Percentiles rank a stretch among this genome's conserved stretches.
Evolutionary conservation across 2,329 filamentous ascomycete genomes (phyloP).

Genomic region (Claviceps sp.): DNA sequence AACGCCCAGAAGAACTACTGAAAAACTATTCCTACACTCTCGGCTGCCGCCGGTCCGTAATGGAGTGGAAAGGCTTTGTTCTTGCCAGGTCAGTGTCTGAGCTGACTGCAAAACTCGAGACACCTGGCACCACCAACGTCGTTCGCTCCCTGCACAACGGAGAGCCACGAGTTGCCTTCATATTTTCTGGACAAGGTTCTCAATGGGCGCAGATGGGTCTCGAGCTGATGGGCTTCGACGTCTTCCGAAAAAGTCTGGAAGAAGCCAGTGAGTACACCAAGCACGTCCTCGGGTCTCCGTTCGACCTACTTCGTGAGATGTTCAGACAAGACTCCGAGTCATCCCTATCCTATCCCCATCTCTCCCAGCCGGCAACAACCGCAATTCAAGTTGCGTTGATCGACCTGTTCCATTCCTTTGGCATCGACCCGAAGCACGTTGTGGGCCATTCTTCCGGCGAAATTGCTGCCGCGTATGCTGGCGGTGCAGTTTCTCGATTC

Average conservation of each 20-base stretch:
- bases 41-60: slow-evolving; percentile 27
- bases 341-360: slow-evolving; percentile 19
- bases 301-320: slow-evolving; percentile 24
- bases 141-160: slow-evolving; percentile 15
- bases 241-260: slow-evolving; percentile 27
- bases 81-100: slow-evolving; percentile 22
- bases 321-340: slow-evolving; percentile 13
- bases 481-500: slow-evolving; percentile 20
- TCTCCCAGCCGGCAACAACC: slow-evolving; percentile 29
- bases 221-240: slow-evolving; percentile 26
- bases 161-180: slow-evolving; percentile 22
- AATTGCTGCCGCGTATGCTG: slow-evolving; percentile 31
- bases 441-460: slow-evolving; percentile 35
- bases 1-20: slow-evolving; percentile 12
- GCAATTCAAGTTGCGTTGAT: slow-evolving; percentile 29
- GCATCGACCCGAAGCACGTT: slow-evolving; percentile 20
- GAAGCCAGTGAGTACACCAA: slow-evolving; percentile 19
- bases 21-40: slow-evolving; percentile 33
- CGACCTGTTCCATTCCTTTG: slow-evolving; percentile 23
- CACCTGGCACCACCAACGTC: slow-evolving; percentile 8
- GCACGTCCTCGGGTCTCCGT: slow-evolving; percentile 16
- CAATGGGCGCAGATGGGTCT: slow-evolving; percentile 30
- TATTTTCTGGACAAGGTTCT: slow-evolving; percentile 31
- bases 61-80: slow-evolving; percentile 29
- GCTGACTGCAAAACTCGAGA: slow-evolving; percentile 18